Base-by-base conservation (phyloP, 1,284 basidiomycete species). In the Trichosporon inkin region DNA sequence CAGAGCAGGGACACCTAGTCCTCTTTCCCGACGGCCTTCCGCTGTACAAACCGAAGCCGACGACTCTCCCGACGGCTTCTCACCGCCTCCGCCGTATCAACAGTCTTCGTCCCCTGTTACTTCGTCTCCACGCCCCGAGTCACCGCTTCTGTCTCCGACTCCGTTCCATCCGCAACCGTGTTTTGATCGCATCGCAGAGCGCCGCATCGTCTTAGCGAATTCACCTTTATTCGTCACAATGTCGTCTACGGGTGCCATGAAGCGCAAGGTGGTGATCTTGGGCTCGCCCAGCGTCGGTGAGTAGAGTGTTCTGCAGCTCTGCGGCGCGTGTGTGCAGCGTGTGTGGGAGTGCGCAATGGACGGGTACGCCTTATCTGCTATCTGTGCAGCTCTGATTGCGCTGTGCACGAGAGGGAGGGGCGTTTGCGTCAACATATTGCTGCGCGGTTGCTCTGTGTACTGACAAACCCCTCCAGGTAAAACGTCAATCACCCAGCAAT, bases 181-280 rank as follows among this genome's bases (percentile, higher is more conserved):
- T n/a, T 53, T 36, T 19, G 37, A 44, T 14, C 51, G 57, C 38
- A 58, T 58, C 34, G 17, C 36, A 4, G 34, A 54, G 19, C 57
- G 57, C 16, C 56, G 56, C 22, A 49, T 49, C 44, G 44, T 32
- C 8, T n/a, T 49, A 49, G 44, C 44, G 2, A 49, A 28, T n/a
- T 28, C 34, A 14, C n/a, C 35, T 17, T 19, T 22, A 6, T 1
- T 16, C 16, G 44, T 49, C 24, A 22, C 44, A 49, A 62, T 62
- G 61, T 49, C 61, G 58, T 60, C 62, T 28, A 39, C 64, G 11
- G 44, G 36, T 47, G 62, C 63, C 41, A 56, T 77, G 80, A 90
- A 91, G 81, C 84, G 92, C 76, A 90, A 88, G 81, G 87, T 90
- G 58, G 87, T 88, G 62, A 85, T 91, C 62, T 84, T 91, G 56